Conservation (phyloP, 257 asterid species). For the Echites panduratus region DNA sequence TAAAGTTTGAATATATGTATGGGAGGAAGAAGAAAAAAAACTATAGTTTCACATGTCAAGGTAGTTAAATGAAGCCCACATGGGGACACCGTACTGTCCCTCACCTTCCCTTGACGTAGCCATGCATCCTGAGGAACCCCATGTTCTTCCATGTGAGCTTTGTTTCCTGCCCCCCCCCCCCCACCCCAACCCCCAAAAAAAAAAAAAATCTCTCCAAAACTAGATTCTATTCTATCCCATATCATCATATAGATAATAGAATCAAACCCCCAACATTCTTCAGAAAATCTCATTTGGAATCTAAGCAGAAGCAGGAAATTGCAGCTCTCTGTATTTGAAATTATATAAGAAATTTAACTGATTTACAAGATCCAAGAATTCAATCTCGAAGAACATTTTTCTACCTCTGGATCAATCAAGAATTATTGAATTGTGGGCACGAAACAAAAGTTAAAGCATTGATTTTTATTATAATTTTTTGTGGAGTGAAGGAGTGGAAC, state of each 20-base stretch:
- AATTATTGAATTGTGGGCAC: not conserved
- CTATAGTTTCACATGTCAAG: slow-evolving; percentile 11
- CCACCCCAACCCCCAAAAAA: not conserved
- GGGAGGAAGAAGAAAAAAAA: too few relatives aligned
- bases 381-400: too few relatives aligned
- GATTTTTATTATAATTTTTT: not conserved
- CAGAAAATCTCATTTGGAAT: not conserved
- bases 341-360: too few relatives aligned
- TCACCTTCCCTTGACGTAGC: slow-evolving; percentile 4
- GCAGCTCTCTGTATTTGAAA: too few relatives aligned
- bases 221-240: not conserved
- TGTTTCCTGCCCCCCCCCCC: slow-evolving; percentile 9
- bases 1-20: not conserved
- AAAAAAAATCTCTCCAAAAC: not conserved
- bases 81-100: slow-evolving; percentile 17
- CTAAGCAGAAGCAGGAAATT: not conserved
- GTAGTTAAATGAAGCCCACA: slow-evolving; percentile 9
- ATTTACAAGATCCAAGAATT: too few relatives aligned
- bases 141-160: slow-evolving; percentile 28
- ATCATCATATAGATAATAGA: too few relatives aligned
- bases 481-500: not conserved
- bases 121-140: not conserved
- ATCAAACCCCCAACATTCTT: not conserved
- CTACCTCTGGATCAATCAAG: too few relatives aligned
- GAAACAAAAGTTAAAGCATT: not conserved